Base-by-base conservation (phyloP, 306 rosid genomes). In the Abrus pulchellus region DNA sequence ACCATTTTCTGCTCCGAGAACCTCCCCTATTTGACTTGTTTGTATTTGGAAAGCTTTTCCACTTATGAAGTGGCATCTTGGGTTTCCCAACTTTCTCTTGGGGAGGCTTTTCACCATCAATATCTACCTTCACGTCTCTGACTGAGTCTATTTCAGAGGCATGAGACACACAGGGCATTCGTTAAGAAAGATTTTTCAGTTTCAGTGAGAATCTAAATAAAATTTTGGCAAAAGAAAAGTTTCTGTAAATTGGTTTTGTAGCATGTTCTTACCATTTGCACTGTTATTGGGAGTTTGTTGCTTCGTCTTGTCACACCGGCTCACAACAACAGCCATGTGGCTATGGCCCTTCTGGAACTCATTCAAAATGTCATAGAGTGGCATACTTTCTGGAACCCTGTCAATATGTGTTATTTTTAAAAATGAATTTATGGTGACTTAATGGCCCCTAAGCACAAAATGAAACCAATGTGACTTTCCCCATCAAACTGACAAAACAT, bases 291-390 rank as follows among this genome's bases (percentile, higher is more conserved):
- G 10, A 60, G 87, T 52, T 9, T 75, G 87, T 64, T 80, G 85
- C 9, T 10, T 74, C 36, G 62, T 69, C 80, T 80, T 87, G 80
- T 84, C 89, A 78, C 57, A 64, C 48, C n/a, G 83, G 69, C 89
- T 87, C 32, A 92, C 84, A 69, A 96, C 94, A 60, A 90, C 87
- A 14, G 99, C 99, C 99, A 96, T 93, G 88, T 96, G 99, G 82
- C 99, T 96, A 36, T 96, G 99, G 69, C 99, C 99, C 78, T 96
- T 93, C 88, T 96, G 99, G 71, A 96, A 96, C 91, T 96, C 98
- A 69, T 96, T 96, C 84, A 95, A 79, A 79, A 95, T 92, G 87
- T 96, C 97, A 87, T 96, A 96, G 73, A 96, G 87, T 9, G 99
- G 98, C 88, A 96, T 70, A 62, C 86, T 87, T 84, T 93, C 98